phyloP scores from a whole-genome alignment of 805 yeast species.

The Starmerella bombi region DNA sequence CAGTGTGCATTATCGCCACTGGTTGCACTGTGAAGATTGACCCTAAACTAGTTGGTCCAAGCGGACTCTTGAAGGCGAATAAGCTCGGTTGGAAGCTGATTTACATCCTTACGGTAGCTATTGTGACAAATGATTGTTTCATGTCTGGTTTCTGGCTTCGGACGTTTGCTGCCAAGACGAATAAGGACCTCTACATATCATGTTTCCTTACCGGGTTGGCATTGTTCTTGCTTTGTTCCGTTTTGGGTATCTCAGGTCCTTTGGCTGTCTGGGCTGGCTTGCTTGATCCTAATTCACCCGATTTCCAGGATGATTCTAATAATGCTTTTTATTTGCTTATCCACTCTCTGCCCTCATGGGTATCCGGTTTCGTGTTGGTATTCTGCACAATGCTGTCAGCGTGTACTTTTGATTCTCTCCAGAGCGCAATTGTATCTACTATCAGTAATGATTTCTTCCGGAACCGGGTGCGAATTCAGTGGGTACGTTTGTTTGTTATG shows the following conservation, averaged over 20 bases:
- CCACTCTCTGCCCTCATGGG: conserved; percentile 69
- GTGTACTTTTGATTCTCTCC: conserved; percentile 79
- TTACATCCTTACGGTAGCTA: conserved; percentile 73
- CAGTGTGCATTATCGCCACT: conserved; percentile 66
- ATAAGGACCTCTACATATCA: conserved; percentile 63
- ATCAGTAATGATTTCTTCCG: conserved; percentile 83
- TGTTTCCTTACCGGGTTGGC: conserved; percentile 62
- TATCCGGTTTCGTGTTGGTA: conserved; percentile 67
- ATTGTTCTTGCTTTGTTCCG: conserved; percentile 46
- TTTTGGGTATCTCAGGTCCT: conserved; percentile 74
- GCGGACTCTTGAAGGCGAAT: conserved; percentile 51
- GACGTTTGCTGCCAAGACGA: conserved; percentile 74
- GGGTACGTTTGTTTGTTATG: conserved; percentile 57
- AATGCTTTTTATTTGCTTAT: conserved; percentile 58
- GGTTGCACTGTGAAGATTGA: conserved; percentile 57
- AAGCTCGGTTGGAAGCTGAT: conserved; percentile 80
- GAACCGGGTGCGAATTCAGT: conserved; percentile 55
- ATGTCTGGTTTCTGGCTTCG: conserved; percentile 89
- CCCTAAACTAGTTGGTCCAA: conserved; percentile 45
- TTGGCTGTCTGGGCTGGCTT: conserved; percentile 84
- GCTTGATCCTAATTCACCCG: conserved; percentile 31
- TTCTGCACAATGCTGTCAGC: conserved; percentile 65
- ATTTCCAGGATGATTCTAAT: conserved; percentile 41
- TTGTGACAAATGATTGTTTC: conserved; percentile 79
- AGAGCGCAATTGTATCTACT: conserved; percentile 77